Percentiles rank a stretch among this genome's conserved stretches.
Evolutionary conservation across 441 rosid genomes (phyloP).

Genomic region (Pelargonium fulgidum): DNA sequence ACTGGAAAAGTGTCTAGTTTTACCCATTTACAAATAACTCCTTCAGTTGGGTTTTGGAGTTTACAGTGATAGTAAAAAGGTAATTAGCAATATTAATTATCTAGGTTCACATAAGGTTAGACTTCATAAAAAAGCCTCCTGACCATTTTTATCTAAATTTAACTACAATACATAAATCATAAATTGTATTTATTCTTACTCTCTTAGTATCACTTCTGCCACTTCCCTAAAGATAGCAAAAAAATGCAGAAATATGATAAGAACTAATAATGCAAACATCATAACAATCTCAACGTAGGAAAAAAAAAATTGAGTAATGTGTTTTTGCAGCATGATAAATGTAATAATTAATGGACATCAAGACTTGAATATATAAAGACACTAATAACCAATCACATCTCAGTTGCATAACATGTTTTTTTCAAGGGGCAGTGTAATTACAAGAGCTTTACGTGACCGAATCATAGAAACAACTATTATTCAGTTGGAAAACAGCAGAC

Average conservation of each 20-base stretch:
- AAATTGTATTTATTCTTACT: too few relatives aligned
- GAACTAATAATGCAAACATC: background rate
- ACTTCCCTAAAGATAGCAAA: background rate
- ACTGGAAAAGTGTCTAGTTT: background rate
- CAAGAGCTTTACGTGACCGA: background rate
- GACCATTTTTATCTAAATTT: too few relatives aligned
- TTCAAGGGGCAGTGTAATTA: background rate
- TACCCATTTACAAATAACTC: background rate
- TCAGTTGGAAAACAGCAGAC: background rate
- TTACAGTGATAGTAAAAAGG: background rate
- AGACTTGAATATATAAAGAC: conserved; percentile 2
- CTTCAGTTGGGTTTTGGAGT: background rate
- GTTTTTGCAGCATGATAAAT: background rate
- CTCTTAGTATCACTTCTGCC: too few relatives aligned
- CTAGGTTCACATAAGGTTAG: background rate
- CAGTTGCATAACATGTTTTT: background rate
- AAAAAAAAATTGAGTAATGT: background rate
- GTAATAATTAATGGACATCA: background rate
- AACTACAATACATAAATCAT: too few relatives aligned
- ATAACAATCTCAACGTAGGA: background rate
- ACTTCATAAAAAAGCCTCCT: background rate
- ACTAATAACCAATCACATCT: background rate
- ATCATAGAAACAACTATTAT: background rate
- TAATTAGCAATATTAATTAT: background rate
- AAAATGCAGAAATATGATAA: background rate